phyloP scores from a whole-genome alignment of 129 eudicot species.

The Saussurea involucrata region DNA sequence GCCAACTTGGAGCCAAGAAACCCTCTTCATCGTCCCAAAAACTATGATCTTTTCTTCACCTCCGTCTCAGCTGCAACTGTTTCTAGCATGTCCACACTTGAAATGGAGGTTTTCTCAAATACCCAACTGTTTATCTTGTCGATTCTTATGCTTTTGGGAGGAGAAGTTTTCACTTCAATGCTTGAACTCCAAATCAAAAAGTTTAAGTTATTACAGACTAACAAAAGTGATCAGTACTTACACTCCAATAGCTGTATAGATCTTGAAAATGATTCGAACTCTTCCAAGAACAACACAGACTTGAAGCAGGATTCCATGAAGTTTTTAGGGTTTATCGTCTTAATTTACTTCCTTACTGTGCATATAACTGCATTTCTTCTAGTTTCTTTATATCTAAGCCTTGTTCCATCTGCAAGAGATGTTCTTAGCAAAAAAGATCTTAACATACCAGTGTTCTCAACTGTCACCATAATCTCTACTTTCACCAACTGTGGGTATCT shows the following conservation, averaged over 20 bases:
- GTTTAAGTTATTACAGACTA: neutral
- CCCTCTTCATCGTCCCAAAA: neutral
- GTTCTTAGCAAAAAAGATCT: conserved; percentile 39
- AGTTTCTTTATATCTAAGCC: conserved; percentile 19
- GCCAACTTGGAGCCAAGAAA: neutral
- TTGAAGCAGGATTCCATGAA: conserved; percentile 14
- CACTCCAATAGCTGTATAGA: neutral
- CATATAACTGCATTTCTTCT: conserved; percentile 24
- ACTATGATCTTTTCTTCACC: neutral
- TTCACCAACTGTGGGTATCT: conserved; percentile 56
- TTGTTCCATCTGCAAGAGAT: conserved; percentile 32
- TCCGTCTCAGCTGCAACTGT: neutral
- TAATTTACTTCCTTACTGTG: conserved; percentile 23
- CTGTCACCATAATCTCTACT: conserved; percentile 43
- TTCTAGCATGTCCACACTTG: neutral
- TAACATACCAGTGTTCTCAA: conserved; percentile 17
- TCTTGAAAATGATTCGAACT: neutral
- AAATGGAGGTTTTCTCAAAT: neutral
- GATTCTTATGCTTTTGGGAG: neutral
- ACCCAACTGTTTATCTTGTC: neutral
- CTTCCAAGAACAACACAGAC: neutral
- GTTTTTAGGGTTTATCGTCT: conserved; percentile 14
- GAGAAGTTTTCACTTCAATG: neutral
- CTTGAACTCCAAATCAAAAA: neutral
- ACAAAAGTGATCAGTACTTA: neutral